Conservation (phyloP, 805 yeast genomes). For the Cyberlindnera petersonii region DNA sequence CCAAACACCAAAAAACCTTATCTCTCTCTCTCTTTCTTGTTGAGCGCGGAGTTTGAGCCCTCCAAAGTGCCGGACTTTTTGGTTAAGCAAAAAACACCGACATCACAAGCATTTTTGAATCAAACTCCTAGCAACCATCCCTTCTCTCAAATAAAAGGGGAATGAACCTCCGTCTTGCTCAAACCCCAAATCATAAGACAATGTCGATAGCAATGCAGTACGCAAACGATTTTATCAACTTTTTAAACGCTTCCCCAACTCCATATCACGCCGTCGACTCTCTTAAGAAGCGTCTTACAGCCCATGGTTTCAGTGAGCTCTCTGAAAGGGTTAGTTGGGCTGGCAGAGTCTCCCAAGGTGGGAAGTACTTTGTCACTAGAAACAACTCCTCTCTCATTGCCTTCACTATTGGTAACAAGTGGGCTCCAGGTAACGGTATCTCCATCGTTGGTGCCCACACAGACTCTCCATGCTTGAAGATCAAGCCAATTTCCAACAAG, state of each 20-base stretch:
- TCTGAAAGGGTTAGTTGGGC: slow-evolving; percentile 73
- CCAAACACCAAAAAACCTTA: too few relatives aligned
- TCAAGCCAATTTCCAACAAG: slow-evolving; percentile 81
- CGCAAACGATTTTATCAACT: slow-evolving; percentile 59
- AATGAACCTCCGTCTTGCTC: too few relatives aligned
- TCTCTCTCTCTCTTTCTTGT: too few relatives aligned
- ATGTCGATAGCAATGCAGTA: slow-evolving; percentile 17
- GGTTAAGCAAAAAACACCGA: too few relatives aligned
- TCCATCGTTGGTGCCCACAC: slow-evolving; percentile 95
- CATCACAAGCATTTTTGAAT: too few relatives aligned
- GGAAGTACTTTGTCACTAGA: slow-evolving; percentile 82
- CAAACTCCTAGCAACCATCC: too few relatives aligned
- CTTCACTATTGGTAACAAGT: slow-evolving; percentile 71
- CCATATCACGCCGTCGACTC: slow-evolving; percentile 89
- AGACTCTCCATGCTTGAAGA: slow-evolving; percentile 84
- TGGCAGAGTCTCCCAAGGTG: slow-evolving; percentile 45
- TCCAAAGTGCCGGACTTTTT: too few relatives aligned
- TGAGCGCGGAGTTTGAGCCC: too few relatives aligned
- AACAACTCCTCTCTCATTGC: slow-evolving; percentile 88
- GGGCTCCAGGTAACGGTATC: slow-evolving; percentile 74
- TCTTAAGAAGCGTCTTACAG: slow-evolving; percentile 48
- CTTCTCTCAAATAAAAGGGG: too few relatives aligned
- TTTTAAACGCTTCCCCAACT: slow-evolving; percentile 82
- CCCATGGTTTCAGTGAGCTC: slow-evolving; percentile 70
- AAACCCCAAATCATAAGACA: too few relatives aligned